Conservation (phyloP, 176 grass and related monocot species). For the Poa pratensis region DNA sequence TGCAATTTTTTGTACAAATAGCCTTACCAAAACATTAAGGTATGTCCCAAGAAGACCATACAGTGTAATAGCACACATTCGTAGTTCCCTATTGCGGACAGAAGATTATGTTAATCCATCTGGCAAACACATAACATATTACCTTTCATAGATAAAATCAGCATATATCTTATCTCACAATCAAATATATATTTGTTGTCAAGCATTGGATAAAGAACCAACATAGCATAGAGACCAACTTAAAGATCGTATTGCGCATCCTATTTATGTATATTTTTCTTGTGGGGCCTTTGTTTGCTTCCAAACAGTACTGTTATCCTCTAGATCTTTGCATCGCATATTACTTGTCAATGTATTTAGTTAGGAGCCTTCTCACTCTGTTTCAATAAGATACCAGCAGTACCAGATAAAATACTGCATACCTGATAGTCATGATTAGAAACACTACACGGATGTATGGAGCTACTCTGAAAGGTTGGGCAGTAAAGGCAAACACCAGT, state of each 20-base stretch:
- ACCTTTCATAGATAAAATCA: slow-evolving; percentile 24
- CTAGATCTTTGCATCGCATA: background rate
- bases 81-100: slow-evolving; percentile 69
- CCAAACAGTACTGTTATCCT: background rate
- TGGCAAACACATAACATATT: slow-evolving; percentile 10
- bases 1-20: slow-evolving; percentile 32
- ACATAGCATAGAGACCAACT: background rate
- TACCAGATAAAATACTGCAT: slow-evolving; percentile 42
- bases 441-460: slow-evolving; percentile 88
- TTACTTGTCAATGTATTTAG: slow-evolving; percentile 23
- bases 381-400: slow-evolving; percentile 34
- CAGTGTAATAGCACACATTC: slow-evolving; percentile 82
- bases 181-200: slow-evolving; percentile 4
- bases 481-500: slow-evolving; percentile 62
- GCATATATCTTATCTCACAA: background rate
- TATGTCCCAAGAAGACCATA: slow-evolving; percentile 79
- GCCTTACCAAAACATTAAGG: slow-evolving; percentile 93
- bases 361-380: slow-evolving; percentile 13
- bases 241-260: background rate
- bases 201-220: background rate
- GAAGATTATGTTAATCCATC: slow-evolving; percentile 37
- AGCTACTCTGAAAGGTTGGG: slow-evolving; percentile 82
- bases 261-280: background rate
- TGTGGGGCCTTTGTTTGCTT: slow-evolving; percentile 1
- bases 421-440: slow-evolving; percentile 86